Base-by-base conservation (phyloP, 805 yeast genomes). In the Metschnikowia gelsemii region DNA sequence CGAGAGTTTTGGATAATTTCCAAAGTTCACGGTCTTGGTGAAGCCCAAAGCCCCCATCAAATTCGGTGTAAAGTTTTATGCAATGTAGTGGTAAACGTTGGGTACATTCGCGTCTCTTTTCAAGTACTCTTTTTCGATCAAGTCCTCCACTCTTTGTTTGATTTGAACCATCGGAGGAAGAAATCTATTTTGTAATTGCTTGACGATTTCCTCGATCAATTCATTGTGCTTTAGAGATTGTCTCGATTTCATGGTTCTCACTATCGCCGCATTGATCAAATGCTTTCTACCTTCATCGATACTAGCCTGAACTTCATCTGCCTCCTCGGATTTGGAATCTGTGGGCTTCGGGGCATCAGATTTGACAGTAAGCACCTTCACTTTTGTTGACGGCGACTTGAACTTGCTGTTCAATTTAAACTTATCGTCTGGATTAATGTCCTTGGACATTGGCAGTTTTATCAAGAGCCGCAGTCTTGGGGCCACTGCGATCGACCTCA, bases 231-330 rank as follows among this genome's bases (percentile, higher is more conserved):
- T 68, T 40, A 83, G 51, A 0, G 71, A 62, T 51, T 80, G 82
- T 24, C 89, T 68, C 1, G 87, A 74, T 63, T 89, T 89, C 91
- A 89, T 82, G n/a, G 83, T 79, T 38, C 96, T 72, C 4, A 89
- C 95, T 42, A 89, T 76, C 0, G 95, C 93, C 1, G 96, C 96
- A 57, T 87, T 93, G 2, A 84, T 68, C 54, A 82, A 86, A 41
- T 73, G 72, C 44, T 78, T 72, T 43, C 96, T 71, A 4, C 87
- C 79, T 50, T 77, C 82, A 28, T 74, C 73, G 22, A 87, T 68
- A 26, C 70, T 64, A n/a, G 72, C 72, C 58, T 80, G 64, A 0
- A 86, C 82, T 39, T 72, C 73, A 13, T 65, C 63, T 8, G 75
- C 62, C 50, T 81, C 86, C 12, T 66, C 63, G 26, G 78, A 84